Percentiles rank a stretch among this genome's conserved stretches.
Conservation (phyloP, 139 green algal species). For the Tetradesmus obliquus region DNA sequence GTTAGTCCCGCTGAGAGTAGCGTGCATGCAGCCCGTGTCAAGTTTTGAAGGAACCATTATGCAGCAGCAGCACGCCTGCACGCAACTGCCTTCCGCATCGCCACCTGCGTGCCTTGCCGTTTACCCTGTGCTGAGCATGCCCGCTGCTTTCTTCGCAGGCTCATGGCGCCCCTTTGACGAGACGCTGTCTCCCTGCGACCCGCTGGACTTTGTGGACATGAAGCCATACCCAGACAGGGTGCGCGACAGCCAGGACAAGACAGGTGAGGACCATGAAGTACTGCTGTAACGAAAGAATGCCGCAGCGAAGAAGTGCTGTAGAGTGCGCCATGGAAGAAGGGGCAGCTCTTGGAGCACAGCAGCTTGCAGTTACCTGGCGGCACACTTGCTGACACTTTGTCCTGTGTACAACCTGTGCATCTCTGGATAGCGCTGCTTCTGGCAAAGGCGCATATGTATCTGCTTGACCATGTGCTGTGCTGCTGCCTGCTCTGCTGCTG, state of each 20-base stretch:
- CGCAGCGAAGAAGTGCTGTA: too few species aligned
- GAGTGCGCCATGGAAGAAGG: too few species aligned
- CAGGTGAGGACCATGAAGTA: background rate
- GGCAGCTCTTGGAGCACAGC: too few species aligned
- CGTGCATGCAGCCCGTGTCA: background rate
- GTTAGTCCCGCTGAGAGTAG: too few species aligned
- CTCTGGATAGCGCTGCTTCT: too few species aligned
- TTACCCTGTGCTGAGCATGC: background rate
- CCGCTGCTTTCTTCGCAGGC: conserved; percentile 5
- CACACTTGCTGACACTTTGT: background rate
- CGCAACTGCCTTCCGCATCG: too few species aligned
- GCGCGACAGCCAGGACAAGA: conserved; percentile 68
- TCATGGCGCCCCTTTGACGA: conserved; percentile 83
- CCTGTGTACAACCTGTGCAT: too few species aligned
- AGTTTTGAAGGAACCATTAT: too few species aligned
- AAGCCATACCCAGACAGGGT: conserved; percentile 83
- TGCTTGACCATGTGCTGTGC: too few species aligned
- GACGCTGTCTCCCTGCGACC: conserved; percentile 77
- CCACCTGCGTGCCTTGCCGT: background rate
- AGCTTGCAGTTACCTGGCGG: background rate
- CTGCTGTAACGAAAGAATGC: too few species aligned
- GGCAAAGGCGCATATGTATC: too few species aligned
- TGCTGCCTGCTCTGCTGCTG: background rate
- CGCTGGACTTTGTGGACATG: conserved; percentile 82
- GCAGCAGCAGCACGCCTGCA: background rate